These are phyloP conservation scores for Globisporangium paddicum DNA, from an alignment of 352 stramenopile species.

Conservation along the genomic window DNA sequence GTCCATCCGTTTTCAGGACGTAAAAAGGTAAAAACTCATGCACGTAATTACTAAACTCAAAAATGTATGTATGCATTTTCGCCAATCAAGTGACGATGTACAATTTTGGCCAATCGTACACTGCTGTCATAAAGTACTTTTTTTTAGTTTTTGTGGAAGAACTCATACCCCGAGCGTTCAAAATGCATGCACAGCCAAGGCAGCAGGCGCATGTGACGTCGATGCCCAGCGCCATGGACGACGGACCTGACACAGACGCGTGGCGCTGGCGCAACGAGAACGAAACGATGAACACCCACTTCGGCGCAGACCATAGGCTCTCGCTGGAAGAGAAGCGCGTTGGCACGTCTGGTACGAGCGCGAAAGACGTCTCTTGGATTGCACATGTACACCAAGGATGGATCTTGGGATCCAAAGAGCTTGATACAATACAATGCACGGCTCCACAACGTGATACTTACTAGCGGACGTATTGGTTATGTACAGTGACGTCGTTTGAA, in stretches of 20 bases:
- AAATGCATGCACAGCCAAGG: too few relatives aligned
- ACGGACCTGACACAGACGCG: not conserved
- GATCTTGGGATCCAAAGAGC: not conserved
- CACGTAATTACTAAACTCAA: not conserved
- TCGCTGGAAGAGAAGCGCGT: conserved; percentile 14
- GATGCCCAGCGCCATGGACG: conserved; percentile 1
- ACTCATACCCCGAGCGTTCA: too few relatives aligned
- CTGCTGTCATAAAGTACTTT: not conserved
- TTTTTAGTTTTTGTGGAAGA: too few relatives aligned
- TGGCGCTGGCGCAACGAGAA: conserved; percentile 12
- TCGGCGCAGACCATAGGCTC: not conserved
- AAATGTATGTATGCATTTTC: not conserved
- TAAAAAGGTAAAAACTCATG: not conserved
- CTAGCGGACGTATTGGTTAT: not conserved
- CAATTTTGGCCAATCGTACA: not conserved
- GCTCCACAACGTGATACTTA: not conserved
- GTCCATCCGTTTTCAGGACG: not conserved
- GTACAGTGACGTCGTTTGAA: conserved; percentile 52
- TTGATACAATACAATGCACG: not conserved
- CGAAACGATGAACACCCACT: conserved; percentile 5
- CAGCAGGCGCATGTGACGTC: too few relatives aligned
- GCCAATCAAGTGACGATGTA: not conserved
- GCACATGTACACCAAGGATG: not conserved
- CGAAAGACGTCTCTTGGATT: not conserved
- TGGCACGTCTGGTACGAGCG: conserved; percentile 10